These are phyloP conservation scores for Pythium apleroticum DNA, from an alignment of 352 stramenopile species.

Conservation along the genomic window DNA sequence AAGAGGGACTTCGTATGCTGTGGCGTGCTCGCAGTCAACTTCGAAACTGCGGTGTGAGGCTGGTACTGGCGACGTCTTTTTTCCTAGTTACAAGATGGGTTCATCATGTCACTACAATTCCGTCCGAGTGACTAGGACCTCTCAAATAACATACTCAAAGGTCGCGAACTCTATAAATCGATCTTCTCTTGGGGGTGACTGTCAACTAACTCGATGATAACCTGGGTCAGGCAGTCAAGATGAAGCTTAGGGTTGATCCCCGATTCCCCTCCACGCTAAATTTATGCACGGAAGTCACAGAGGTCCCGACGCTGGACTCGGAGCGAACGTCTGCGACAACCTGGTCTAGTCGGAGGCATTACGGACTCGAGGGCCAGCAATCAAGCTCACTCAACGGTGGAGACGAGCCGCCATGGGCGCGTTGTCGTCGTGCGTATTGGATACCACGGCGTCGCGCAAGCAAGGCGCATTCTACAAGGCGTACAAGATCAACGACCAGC, in stretches of 20 bases:
- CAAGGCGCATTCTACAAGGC: conserved; percentile 29
- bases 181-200: no score
- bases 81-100: neutral
- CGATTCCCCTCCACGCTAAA: no score
- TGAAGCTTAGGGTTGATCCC: no score
- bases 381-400: neutral
- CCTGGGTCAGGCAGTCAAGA: no score
- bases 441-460: neutral
- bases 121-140: neutral
- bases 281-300: no score
- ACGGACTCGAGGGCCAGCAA: neutral
- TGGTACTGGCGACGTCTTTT: neutral
- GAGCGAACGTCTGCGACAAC: neutral
- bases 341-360: neutral
- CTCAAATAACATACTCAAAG: neutral
- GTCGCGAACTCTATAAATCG: no score
- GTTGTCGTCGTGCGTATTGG: conserved; percentile 9
- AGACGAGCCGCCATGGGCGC: conserved; percentile 9
- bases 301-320: no score
- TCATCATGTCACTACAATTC: neutral
- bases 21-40: no score
- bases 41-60: neutral
- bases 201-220: no score
- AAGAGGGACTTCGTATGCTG: no score
- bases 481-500: conserved; percentile 41